Percentiles rank a stretch among this genome's conserved stretches.
Conservation (phyloP, 2,329 filamentous ascomycete genomes). For the Trichothecium sympodiale region DNA sequence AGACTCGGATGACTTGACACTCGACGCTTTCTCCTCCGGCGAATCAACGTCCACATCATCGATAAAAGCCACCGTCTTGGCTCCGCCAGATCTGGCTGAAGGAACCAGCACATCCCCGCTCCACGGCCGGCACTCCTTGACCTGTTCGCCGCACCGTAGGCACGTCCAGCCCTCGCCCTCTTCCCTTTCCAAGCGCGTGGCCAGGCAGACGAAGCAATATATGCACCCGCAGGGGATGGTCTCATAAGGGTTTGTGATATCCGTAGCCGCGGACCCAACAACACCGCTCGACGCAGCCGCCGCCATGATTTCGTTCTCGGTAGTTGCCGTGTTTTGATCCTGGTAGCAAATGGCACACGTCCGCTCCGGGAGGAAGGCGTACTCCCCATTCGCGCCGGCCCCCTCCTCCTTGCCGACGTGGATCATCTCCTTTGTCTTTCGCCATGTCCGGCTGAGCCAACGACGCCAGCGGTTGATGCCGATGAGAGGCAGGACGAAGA, state of each 20-base stretch:
- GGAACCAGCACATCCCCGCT: constrained; percentile 72
- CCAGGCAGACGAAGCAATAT: constrained; percentile 95
- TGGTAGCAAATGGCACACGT: constrained; percentile 97
- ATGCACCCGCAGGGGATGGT: constrained; percentile 79
- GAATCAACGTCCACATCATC: constrained; percentile 34
- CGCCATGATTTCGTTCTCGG: constrained; percentile 67
- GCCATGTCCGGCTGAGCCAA: constrained; percentile 81
- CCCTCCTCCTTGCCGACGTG: constrained; percentile 34
- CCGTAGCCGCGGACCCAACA: constrained; percentile 78
- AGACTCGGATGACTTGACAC: no score
- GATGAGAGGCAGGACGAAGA: constrained; percentile 93
- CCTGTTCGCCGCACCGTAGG: constrained; percentile 71
- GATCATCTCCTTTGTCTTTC: constrained; percentile 60
- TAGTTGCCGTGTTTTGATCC: constrained; percentile 66
- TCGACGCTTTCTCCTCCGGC: no score
- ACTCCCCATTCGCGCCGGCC: constrained; percentile 54
- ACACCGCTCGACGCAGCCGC: constrained; percentile 63
- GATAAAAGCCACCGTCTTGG: constrained; percentile 53
- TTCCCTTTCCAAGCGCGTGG: constrained; percentile 78
- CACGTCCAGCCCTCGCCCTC: constrained; percentile 93
- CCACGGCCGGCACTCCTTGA: constrained; percentile 86
- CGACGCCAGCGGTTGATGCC: constrained; percentile 87
- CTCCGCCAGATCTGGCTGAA: constrained; percentile 26
- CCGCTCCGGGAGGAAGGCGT: constrained; percentile 77
- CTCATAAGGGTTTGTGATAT: constrained; percentile 94